These are phyloP conservation scores for Kurtzmaniella quercitrusa DNA, from an alignment of 1,139 yeast genomes.

Conservation along the genomic window DNA sequence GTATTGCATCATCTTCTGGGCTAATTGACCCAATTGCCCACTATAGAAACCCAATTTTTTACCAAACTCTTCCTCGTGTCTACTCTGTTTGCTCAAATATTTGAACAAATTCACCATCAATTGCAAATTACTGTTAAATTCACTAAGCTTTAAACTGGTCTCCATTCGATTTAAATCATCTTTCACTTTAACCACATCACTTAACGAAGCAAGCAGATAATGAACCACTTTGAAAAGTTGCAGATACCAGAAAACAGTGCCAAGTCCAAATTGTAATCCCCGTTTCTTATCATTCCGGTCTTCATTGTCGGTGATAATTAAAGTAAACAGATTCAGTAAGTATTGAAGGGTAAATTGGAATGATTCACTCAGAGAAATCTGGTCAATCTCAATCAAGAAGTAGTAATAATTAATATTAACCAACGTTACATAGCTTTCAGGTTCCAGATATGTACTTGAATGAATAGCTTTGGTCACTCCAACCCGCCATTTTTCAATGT, in stretches of 20 bases:
- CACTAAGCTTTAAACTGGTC: conserved; percentile 17
- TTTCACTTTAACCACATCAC: conserved; percentile 13
- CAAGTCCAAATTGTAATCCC: conserved; percentile 12
- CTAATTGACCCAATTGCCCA: not conserved
- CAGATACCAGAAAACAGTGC: conserved; percentile 28
- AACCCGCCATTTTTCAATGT: conserved; percentile 37
- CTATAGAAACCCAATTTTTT: conserved; percentile 1
- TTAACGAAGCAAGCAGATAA: conserved; percentile 24
- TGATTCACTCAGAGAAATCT: conserved; percentile 32
- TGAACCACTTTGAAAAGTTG: conserved; percentile 34
- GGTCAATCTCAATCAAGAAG: conserved; percentile 38
- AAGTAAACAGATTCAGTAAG: conserved; percentile 36
- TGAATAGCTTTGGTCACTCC: conserved; percentile 26
- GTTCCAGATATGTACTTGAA: conserved; percentile 18
- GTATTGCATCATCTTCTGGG: conserved; percentile 1
- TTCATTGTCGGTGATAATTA: conserved; percentile 22
- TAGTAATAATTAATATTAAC: conserved; percentile 38
- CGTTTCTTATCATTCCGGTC: not conserved
- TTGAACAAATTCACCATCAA: conserved; percentile 24
- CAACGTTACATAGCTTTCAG: conserved; percentile 30
- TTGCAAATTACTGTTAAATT: conserved; percentile 28
- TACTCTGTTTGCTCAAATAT: conserved; percentile 8
- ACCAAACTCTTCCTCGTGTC: not conserved
- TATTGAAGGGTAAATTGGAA: conserved; percentile 41
- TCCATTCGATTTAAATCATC: conserved; percentile 6